Conservation (phyloP, 768 basidiomycete genomes). For the Mycena polygramma region DNA sequence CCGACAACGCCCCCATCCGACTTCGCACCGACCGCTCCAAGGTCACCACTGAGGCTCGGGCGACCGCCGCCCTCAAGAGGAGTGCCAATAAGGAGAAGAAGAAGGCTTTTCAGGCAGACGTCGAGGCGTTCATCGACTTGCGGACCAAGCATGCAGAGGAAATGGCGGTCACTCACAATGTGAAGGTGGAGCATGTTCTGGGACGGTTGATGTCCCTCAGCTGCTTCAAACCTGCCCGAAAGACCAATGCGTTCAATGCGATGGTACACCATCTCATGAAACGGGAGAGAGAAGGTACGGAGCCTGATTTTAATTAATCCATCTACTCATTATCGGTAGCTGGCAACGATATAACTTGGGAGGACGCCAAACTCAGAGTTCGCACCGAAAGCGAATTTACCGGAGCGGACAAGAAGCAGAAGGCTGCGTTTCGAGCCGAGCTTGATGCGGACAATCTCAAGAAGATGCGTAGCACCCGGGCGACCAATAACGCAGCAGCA, state of each 20-base stretch:
- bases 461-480: not conserved
- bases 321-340: not conserved
- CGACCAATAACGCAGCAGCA: not conserved
- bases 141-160: not conserved
- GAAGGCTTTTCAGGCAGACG: not conserved
- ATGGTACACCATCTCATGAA: not conserved
- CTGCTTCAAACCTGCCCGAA: not conserved
- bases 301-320: not conserved
- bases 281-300: not conserved
- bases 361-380: not conserved
- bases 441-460: not conserved
- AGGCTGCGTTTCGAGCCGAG: not conserved
- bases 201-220: not conserved
- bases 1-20: no score
- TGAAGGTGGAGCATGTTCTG: constrained; percentile 1
- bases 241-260: not conserved
- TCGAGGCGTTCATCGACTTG: not conserved
- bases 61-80: not conserved
- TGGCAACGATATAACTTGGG: not conserved
- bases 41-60: no score
- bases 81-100: constrained; percentile 2
- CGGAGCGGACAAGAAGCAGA: not conserved
- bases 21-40: no score
- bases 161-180: not conserved
- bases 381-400: not conserved